Evolutionary conservation across 2,329 filamentous ascomycete genomes (phyloP).

Genomic region (Nemania diffusa): DNA sequence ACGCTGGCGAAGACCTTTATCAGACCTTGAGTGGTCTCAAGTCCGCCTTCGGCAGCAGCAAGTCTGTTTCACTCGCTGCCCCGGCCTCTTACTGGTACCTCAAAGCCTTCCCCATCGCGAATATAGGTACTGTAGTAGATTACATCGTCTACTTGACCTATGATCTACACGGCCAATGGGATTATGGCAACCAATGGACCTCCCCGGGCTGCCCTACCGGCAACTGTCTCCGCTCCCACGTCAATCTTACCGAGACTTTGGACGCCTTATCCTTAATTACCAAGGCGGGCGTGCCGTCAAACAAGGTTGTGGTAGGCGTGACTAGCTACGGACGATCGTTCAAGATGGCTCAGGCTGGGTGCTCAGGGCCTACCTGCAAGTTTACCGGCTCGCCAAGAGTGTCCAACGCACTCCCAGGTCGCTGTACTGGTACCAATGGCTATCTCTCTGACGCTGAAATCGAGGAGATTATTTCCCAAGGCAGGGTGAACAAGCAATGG

Average conservation of each 20-base stretch:
- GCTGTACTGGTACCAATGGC: conserved; percentile 52
- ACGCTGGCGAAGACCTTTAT: conserved; percentile 33
- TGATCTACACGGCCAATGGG: conserved; percentile 41
- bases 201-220: conserved; percentile 19
- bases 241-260: conserved; percentile 49
- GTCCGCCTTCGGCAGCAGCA: not conserved
- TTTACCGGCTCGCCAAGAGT: conserved; percentile 46
- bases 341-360: conserved; percentile 47
- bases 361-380: conserved; percentile 47
- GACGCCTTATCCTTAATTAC: conserved; percentile 42
- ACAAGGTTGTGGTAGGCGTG: conserved; percentile 40
- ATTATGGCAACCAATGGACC: conserved; percentile 32
- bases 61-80: conserved; percentile 37
- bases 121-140: conserved; percentile 35
- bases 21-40: conserved; percentile 3
- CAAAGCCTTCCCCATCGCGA: conserved; percentile 36
- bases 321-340: conserved; percentile 25
- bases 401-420: conserved; percentile 47
- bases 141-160: conserved; percentile 43
- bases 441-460: conserved; percentile 56
- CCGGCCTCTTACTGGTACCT: conserved; percentile 46
- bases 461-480: conserved; percentile 43
- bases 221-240: conserved; percentile 45
- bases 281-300: conserved; percentile 36
- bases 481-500: conserved; percentile 6